Base-by-base conservation (phyloP, 371 early-diverging fungal genomes). In the Phascolomyces articulosus region DNA sequence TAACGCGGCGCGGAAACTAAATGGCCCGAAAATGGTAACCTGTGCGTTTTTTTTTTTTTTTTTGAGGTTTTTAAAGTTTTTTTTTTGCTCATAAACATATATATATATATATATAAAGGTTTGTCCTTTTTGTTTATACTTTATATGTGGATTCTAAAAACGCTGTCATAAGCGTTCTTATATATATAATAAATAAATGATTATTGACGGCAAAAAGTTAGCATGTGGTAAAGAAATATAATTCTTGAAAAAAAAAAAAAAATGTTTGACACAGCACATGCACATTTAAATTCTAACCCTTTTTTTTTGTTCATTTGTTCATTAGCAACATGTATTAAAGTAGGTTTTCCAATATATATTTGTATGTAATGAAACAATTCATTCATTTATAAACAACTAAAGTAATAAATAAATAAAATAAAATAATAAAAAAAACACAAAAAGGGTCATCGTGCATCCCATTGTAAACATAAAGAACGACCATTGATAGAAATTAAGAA, bases 401-500 rank as follows among this genome's bases (percentile, higher is more conserved):
- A 24, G 11, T 2, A 40, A 44, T 20, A 31, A 15, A 58, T 3
- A 27, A 40, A 16, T 4, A 16, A 4, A 44, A 7, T 16, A 44
- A 44, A 0, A 4, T 44, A 44, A 44, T 16, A n/a, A 44, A 13
- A 13, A 13, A 44, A 13, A 13, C 16, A 44, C 11, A 44, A 13
- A 44, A 44, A 87, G 74, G 90, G 90, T 24, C 90, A 89, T 59
- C 79, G 90, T 34, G 85, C 88, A 31, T 80, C 87, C 15, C 77
- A 74, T 48, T 89, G 90, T 62, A 72, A 72, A 40, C 90, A 89
- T 64, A 63, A 58, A 3, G 85, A 90, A 61, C 87, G 94, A 29
- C 82, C 81, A 47, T 74, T 92, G 34, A 69, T 87, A 29, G 84
- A 83, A 62, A 88, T 93, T 48, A 83, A 89, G 62, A 86, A 84